Base-by-base conservation (phyloP, 108 stramenopile genomes). In the Cylindrotheca closterium region DNA sequence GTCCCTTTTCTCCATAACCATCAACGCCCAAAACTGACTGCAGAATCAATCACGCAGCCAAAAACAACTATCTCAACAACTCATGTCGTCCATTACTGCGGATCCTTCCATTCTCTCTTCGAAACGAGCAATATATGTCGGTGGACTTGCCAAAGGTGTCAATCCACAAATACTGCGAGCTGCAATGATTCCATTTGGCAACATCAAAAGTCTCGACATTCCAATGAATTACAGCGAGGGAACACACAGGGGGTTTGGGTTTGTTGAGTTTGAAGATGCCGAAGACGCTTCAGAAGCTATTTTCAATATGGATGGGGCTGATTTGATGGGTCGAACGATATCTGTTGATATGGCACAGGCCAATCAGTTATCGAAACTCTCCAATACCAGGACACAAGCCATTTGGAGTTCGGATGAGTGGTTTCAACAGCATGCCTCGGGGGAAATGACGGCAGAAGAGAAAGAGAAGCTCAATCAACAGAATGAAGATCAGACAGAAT, bases 271-370 rank as follows among this genome's bases (percentile, higher is more conserved):
- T 67, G 95, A 93, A 60, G 88, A 92, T 58, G 79, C 80, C 30
- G 86, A 87, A 28, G 80, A 81, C 51, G 98, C 96, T 2, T 63
- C 55, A 12, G 98, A 96, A 70, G 96, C 96, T 17, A 89, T 95
- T 27, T 95, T 95, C 51, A 98, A 98, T 76, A 93, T 97, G 95
- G 91, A 98, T 67, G 95, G 94, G 18, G 70, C 86, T 23, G 95
- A 97, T 58, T 79, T 97, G 60, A 77, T 83, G 55, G 94, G 94
- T 27, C 74, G 86, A 51, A 88, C 94, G 26, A 70, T 98, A 57
- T 68, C 60, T 28, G 94, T 96, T 19, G 94, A 91, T 60, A 66
- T 92, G 53, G 97, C 97, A 8, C 89, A 88, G 67, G 66, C 77
- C 55, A 83, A 85, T 47, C 84, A 81, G 47, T 55, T 82, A 46